Evolutionary conservation across 148 eudicot genomes (phyloP).

Genomic region (Chenopodium suecicum): DNA sequence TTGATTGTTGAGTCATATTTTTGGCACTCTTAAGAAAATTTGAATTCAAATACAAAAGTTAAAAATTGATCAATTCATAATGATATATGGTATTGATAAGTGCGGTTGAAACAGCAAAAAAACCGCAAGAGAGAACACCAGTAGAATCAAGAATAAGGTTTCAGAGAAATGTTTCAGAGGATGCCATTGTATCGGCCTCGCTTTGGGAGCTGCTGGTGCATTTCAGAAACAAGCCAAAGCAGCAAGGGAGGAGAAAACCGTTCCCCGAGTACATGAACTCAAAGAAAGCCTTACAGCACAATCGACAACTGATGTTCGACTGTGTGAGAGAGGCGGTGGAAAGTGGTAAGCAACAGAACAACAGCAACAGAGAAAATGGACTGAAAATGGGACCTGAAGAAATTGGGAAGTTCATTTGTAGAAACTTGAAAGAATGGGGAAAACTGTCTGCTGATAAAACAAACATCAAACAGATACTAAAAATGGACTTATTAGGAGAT

Average conservation of each 20-base stretch:
- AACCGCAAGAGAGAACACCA: neutral
- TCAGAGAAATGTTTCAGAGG: conserved; percentile 23
- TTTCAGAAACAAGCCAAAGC: conserved; percentile 14
- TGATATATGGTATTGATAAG: neutral
- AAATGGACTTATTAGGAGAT: conserved; percentile 28
- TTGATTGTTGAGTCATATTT: too few relatives aligned
- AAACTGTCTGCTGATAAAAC: conserved; percentile 30
- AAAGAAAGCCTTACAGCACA: conserved; percentile 40
- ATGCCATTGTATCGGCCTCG: conserved; percentile 33
- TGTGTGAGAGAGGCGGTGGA: conserved; percentile 57
- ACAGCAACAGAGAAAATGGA: conserved; percentile 17
- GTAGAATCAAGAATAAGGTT: conserved; percentile 11
- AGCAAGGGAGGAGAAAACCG: conserved; percentile 6
- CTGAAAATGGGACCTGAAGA: conserved; percentile 45
- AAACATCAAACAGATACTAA: conserved; percentile 31
- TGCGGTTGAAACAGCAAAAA: conserved; percentile 15
- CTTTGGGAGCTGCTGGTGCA: conserved; percentile 33
- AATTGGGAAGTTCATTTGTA: conserved; percentile 40
- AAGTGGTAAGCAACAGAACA: conserved; percentile 15
- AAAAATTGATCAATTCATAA: too few relatives aligned
- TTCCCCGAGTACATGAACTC: conserved; percentile 31
- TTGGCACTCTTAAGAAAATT: too few relatives aligned
- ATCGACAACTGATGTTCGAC: conserved; percentile 59
- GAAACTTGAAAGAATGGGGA: conserved; percentile 49
- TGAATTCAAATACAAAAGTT: too few relatives aligned